Evolutionary conservation across 176 grass and related monocot species (phyloP), one percentile per base, ranked within the genome.

Genomic region (Oryza meridionalis): DNA sequence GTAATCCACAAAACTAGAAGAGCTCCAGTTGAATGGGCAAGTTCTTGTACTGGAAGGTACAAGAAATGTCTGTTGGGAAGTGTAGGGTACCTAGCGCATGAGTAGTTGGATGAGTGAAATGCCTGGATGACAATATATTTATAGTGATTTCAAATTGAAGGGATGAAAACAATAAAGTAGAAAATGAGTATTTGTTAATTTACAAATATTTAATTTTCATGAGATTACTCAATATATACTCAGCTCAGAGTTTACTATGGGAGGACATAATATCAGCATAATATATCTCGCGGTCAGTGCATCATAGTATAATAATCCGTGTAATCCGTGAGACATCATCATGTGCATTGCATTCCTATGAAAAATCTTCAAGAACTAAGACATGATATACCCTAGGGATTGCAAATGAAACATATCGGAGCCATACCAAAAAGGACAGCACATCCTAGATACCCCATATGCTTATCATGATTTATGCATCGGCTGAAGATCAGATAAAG

Each of bases 1-100:
- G 96, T 98, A 42, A 92, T 86, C 93, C 96, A 98, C 67, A 98
- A 86, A 90, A 81, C 93, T 77, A 98, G 58, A 88, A 98, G 96
- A 16, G 96, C 91, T 88, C 96, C 96, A 58, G 46, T 61, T 90
- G 83, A 47, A 85, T 93, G 82, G 75, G 91, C 96, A 90, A 98
- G 91, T 88, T 98, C 89, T 88, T 93, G 92, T 10, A 93, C 91
- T 77, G 96, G 96, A 83, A 98, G 91, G 86, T 84, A 92, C 59
- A 95, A 25, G 53, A 98, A 95, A 84, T 93, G 69, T 86, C 70
- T 93, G 66, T 93, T 98, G 69, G 96, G 91, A 74, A 98, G 86
- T 81, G 93, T 95, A 68, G 91, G 96, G 82, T 95, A 98, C 85
- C 96, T 98, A 88, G 40, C 31, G 24, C 21, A 77, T 69, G 83